phyloP scores from a whole-genome alignment of 495 filamentous ascomycete species.

The Daldinia caldariorum region DNA sequence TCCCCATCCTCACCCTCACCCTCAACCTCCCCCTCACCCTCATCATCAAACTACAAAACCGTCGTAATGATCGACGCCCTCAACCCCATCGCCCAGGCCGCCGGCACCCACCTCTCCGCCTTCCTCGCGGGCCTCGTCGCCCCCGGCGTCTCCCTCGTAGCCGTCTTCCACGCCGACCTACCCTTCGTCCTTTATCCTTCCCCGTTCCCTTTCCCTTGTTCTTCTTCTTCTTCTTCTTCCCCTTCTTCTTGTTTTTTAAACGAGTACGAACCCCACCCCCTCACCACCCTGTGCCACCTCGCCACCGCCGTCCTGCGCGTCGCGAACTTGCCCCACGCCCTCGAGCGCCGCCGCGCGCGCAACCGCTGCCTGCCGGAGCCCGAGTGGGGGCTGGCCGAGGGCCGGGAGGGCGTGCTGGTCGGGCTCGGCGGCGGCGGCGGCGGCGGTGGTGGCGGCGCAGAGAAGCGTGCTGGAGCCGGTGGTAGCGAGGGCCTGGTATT shows the following conservation, averaged over 20 bases:
- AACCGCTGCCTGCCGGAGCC: slow-evolving; percentile 77
- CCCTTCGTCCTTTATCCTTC: slow-evolving; percentile 48
- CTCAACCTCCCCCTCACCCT: too few species aligned
- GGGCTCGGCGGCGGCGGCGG: slow-evolving; percentile 64
- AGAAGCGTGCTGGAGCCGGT: slow-evolving; percentile 13
- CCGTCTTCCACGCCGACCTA: slow-evolving; percentile 75
- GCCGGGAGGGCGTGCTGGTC: slow-evolving; percentile 75
- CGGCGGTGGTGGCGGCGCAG: slow-evolving; percentile 49
- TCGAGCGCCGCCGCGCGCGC: slow-evolving; percentile 71
- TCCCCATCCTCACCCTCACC: slow-evolving; percentile 9
- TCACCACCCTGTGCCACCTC: slow-evolving; percentile 66
- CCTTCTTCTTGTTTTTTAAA: too few species aligned
- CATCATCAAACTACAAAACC: slow-evolving; percentile 47
- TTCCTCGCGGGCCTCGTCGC: slow-evolving; percentile 67
- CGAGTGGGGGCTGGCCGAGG: slow-evolving; percentile 78
- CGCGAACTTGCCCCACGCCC: slow-evolving; percentile 70
- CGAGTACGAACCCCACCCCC: slow-evolving; percentile 73
- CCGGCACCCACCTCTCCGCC: slow-evolving; percentile 56
- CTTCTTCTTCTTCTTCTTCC: too few species aligned
- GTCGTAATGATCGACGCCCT: slow-evolving; percentile 73
- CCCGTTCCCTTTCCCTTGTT: slow-evolving; percentile 15
- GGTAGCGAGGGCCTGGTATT: slow-evolving; percentile 69
- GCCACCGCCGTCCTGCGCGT: slow-evolving; percentile 61
- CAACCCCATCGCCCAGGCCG: slow-evolving; percentile 57
- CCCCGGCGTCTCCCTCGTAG: slow-evolving; percentile 65